Evolutionary conservation across 371 early-diverging fungal species (phyloP), one percentile per base, ranked within the genome.

Genomic region (Apophysomyces variabilis): DNA sequence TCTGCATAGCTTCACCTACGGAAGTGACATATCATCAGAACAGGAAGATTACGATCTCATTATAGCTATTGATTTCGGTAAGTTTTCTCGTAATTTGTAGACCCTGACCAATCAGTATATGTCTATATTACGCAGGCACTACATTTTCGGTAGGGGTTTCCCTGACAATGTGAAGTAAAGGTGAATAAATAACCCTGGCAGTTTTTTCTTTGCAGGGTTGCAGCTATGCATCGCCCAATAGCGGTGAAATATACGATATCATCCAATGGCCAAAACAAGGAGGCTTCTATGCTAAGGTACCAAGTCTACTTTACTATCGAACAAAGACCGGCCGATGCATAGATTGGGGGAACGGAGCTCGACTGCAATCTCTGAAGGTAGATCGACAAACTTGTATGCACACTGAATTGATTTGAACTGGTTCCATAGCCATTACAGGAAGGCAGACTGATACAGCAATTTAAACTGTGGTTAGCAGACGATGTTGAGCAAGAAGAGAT

Each of bases 331-430:
- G 57, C 1, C 67, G 66, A 45, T 16, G 80, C 61, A 66, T 75
- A 47, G 76, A 77, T 1, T 83, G 84, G 84, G 84, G 84, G 35
- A 76, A 79, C 41, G 84, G 79, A 16, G 84, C 84, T 47, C 74
- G 78, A 45, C 72, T 76, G 1, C 74, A 71, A 6, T 74, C 79
- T 58, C 54, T 80, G 37, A 80, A 79, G 59, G 81, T 81, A 47
- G 21, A 9, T 50, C 3, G 5, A 1, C 54, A 16, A 50, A 21
- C 18, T 26, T 50, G 6, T n/a, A 47, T 8, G 11, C 41, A 5
- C 8, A 41, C 5, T 47, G 16, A 47, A 7, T 14, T 47, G 47
- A 16, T 26, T 9, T 18, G 9, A 6, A 13, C 3, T 45, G 46
- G 14, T 14, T 45, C 14, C 1, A n/a, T 54, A 72, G 72, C 72